Evolutionary conservation across 352 stramenopile genomes (phyloP).

Genomic region (Peronospora tabacina): DNA sequence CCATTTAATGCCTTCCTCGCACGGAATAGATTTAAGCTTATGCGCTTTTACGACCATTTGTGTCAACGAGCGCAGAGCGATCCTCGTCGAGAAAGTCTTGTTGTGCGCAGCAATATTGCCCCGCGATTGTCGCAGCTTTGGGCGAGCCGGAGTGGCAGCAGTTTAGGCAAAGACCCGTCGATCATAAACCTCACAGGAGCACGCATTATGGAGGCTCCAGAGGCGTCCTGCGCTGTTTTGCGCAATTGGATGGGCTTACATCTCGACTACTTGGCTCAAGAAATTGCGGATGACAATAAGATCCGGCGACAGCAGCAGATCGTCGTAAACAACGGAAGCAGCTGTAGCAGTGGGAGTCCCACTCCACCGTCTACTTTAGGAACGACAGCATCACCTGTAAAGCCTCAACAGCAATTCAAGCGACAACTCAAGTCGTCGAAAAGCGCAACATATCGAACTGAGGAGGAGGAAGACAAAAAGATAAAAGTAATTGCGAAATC

Average conservation of each 20-base stretch:
- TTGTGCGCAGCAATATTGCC: conserved; percentile 43
- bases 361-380: conserved; percentile 21
- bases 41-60: conserved; percentile 68
- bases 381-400: conserved; percentile 21
- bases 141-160: conserved; percentile 31
- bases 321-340: conserved; percentile 26
- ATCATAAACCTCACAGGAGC: conserved; percentile 39
- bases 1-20: conserved; percentile 68
- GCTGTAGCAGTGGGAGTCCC: conserved; percentile 16
- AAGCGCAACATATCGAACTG: conserved; percentile 20
- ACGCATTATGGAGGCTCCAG: conserved; percentile 29
- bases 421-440: conserved; percentile 56
- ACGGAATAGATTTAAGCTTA: conserved; percentile 48
- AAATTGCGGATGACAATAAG: conserved; percentile 49
- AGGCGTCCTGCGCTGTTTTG: conserved; percentile 41
- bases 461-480: conserved; percentile 30
- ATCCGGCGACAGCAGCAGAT: conserved; percentile 39
- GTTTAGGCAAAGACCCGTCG: conserved; percentile 24
- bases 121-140: conserved; percentile 66
- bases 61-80: conserved; percentile 62
- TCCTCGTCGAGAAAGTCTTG: conserved; percentile 51
- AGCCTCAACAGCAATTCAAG: conserved; percentile 18
- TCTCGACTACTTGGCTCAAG: conserved; percentile 37
- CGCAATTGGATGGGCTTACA: conserved; percentile 46
- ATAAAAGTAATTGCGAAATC: conserved; percentile 9